Conservation (phyloP, 306 rosid species). For the Prunus mira region DNA sequence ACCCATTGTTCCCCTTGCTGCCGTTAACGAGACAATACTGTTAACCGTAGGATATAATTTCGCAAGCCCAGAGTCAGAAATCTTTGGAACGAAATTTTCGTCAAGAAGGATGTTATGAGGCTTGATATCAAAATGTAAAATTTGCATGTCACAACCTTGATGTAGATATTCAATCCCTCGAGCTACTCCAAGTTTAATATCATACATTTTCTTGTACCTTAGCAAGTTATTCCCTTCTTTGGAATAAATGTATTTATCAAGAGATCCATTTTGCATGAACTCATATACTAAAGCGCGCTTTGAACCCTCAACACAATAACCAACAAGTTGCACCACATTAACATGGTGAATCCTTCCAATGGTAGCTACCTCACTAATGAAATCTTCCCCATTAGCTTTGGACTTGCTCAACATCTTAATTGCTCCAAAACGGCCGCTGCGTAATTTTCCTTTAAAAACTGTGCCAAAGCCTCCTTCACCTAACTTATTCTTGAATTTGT, state of each 20-base stretch:
- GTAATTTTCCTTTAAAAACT: neutral
- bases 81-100: constrained; percentile 3
- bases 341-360: constrained; percentile 1
- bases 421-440: neutral
- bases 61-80: constrained; percentile 11
- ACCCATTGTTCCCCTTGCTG: constrained; percentile 16
- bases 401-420: neutral
- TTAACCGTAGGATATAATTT: neutral
- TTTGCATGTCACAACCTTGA: constrained; percentile 7
- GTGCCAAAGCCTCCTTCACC: neutral
- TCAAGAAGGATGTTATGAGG: constrained; percentile 1
- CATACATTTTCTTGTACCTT: neutral
- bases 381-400: neutral
- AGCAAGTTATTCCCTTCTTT: neutral
- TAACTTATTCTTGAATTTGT: neutral
- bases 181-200: neutral
- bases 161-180: constrained; percentile 6
- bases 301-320: neutral
- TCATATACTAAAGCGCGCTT: neutral
- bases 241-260: neutral
- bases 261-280: neutral
- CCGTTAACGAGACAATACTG: neutral
- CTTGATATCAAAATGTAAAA: constrained; percentile 12
- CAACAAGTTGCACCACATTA: constrained; percentile 8
- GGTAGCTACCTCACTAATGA: neutral